Evolutionary conservation across 257 asterid species (phyloP), one percentile per base, ranked within the genome.

Genomic region (Lycium barbarum): DNA sequence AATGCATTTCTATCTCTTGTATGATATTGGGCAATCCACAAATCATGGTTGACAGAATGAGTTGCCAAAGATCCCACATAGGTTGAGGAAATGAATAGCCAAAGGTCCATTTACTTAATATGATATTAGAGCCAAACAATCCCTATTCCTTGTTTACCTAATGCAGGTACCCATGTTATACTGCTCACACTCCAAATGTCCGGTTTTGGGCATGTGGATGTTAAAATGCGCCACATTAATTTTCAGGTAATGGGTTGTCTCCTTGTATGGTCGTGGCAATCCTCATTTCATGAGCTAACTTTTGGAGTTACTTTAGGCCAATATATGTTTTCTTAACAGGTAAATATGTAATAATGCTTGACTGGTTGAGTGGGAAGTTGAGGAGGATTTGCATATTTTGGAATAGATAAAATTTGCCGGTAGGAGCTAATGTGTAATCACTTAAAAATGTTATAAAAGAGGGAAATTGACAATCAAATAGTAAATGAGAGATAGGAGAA

Each of bases 301-400:
- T 6, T 68, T 68, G 0, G 76, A 68, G 51, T 67, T 36, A 67
- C 74, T 35, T 65, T 66, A 2, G 74, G 76, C 20, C 22, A 36
- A 67, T 67, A 9, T 35, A 3, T 12, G 35, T 67, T 67, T 67
- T 35, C 49, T 67, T 15, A 67, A 67, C 0, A 40, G 54, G 79
- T 70, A 22, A 74, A 47, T 20, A 74, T 74, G 20, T 49, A 49
- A 20, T 72, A 26, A 74, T 45, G 61, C 49, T 49, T 47, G 57
- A 47, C 20, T 12, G 43, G 61, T 22, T 22, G 1, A 47, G 43
- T 45, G 40, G 43, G 38, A 49, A 6, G 20, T 74, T 7, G 8
- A 45, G 38, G 80, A 72, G 33, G 80, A 20, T 73, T 51, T 10
- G 80, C 80, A 73, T 45, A 45, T 45, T 18, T 47, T 45, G 81